phyloP scores from a whole-genome alignment of 345 rosid genomes.

The Brassica rapa region DNA sequence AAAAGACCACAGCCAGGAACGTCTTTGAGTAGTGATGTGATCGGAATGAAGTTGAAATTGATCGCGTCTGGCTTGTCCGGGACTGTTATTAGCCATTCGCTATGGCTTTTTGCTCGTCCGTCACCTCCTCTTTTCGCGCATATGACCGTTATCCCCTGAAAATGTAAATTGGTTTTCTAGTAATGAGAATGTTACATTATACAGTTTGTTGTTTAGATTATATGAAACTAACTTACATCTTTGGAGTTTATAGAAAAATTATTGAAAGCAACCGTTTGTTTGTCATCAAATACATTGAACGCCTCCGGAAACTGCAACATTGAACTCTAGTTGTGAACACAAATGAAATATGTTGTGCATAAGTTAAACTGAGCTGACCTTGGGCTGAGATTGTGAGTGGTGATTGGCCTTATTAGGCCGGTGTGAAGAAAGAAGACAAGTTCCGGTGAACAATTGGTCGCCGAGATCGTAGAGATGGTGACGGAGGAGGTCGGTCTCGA shows the following conservation, averaged over 20 bases:
- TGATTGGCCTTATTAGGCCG: slow-evolving; percentile 36
- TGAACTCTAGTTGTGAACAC: not conserved
- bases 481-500: slow-evolving; percentile 60
- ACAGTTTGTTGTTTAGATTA: not conserved
- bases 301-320: slow-evolving; percentile 67
- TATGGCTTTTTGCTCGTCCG: slow-evolving; percentile 52
- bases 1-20: slow-evolving; percentile 83
- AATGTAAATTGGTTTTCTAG: not conserved
- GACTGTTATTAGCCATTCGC: slow-evolving; percentile 90
- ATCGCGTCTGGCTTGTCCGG: slow-evolving; percentile 70
- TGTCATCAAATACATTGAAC: slow-evolving; percentile 69
- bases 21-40: slow-evolving; percentile 77
- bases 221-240: slow-evolving; percentile 65
- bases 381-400: slow-evolving; percentile 36
- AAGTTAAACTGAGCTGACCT: slow-evolving; percentile 44
- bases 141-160: slow-evolving; percentile 77
- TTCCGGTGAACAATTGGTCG: slow-evolving; percentile 75
- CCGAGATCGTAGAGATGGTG: slow-evolving; percentile 73
- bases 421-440: slow-evolving; percentile 58
- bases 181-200: not conserved
- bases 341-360: not conserved
- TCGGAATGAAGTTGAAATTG: slow-evolving; percentile 73
- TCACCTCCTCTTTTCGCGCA: slow-evolving; percentile 82
- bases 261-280: slow-evolving; percentile 45
- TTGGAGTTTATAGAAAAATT: slow-evolving; percentile 52